phyloP scores from a whole-genome alignment of 371 early-diverging fungal genomes.

The Dentiscutata heterogama region DNA sequence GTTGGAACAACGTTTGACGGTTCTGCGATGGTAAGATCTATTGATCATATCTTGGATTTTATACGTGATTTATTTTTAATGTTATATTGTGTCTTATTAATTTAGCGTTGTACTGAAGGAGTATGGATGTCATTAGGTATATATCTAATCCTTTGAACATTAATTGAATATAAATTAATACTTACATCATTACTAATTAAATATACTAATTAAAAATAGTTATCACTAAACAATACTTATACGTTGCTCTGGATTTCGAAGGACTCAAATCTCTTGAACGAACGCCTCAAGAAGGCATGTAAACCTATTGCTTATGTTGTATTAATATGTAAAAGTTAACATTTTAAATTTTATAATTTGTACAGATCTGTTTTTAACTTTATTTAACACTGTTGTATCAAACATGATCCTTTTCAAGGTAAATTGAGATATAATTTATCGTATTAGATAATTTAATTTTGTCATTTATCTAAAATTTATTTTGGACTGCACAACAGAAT shows the following conservation, averaged over 20 bases:
- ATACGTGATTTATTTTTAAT: too few relatives aligned
- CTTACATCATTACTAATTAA: background rate
- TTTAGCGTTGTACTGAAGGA: constrained; percentile 44
- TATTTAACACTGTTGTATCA: constrained; percentile 19
- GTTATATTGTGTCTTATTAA: too few relatives aligned
- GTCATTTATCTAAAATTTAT: background rate
- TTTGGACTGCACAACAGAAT: background rate
- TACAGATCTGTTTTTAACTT: constrained; percentile 16
- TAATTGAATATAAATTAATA: background rate
- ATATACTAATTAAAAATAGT: background rate
- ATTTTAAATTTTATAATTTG: background rate
- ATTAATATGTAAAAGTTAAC: background rate
- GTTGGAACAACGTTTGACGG: constrained; percentile 42
- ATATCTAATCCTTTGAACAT: background rate
- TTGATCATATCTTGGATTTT: background rate
- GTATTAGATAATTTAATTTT: background rate
- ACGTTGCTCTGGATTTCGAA: constrained; percentile 43
- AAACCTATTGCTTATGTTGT: too few relatives aligned
- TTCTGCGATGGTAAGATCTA: constrained; percentile 30
- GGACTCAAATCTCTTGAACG: constrained; percentile 31
- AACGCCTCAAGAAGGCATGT: constrained; percentile 37
- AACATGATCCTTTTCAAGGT: constrained; percentile 34
- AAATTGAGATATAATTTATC: too few relatives aligned
- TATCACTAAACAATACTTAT: constrained; percentile 3
- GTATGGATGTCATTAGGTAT: constrained; percentile 45